Evolutionary conservation across 176 grass and related monocot genomes (phyloP), one percentile per base, ranked within the genome.

Genomic region (Miscanthus lutarioriparius): DNA sequence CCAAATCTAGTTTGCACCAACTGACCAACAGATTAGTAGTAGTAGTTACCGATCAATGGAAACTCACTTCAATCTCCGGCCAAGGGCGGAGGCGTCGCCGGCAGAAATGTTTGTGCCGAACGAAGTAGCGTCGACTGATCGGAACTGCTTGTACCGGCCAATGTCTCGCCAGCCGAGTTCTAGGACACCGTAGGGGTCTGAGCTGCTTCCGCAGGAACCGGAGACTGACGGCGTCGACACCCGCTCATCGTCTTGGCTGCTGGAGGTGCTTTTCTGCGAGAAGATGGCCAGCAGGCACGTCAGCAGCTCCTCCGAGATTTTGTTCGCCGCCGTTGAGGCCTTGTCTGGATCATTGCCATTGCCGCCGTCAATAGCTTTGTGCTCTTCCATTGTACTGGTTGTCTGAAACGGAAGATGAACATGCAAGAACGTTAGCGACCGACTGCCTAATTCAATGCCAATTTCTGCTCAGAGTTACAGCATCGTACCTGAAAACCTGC

Each of bases 51-150:
- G 16, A 79, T 88, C 68, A 45, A 49, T 86, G 44, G 68, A 40
- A 92, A 87, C 92, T 92, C 90, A 94, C 92, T 94, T 97, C 69
- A 92, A 81, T 87, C 81, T 87, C 53, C 58, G 75, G 13, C 30
- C 82, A 72, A 90, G 87, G 28, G 43, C 43, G 3, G 38, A 6
- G 23, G 32, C 6, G 89, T 80, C 84, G 32, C 62, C n/a, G 6
- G 25, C 70, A 12, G 70, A 37, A 47, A 79, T 45, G 58, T 78
- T 83, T 36, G 64, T 48, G 77, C 77, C 43, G 30, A 89, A 86
- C 1, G 86, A 85, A 79, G 72, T 54, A 30, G 79, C 66, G 69
- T 91, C 94, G 40, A 91, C 77, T 6, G 72, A 48, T 63, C 59
- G 54, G 70, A 94, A 91, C 63, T 91, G 84, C 62, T 89, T 94